Base-by-base conservation (phyloP, 352 stramenopile species). In the Achlya hypogyna region DNA sequence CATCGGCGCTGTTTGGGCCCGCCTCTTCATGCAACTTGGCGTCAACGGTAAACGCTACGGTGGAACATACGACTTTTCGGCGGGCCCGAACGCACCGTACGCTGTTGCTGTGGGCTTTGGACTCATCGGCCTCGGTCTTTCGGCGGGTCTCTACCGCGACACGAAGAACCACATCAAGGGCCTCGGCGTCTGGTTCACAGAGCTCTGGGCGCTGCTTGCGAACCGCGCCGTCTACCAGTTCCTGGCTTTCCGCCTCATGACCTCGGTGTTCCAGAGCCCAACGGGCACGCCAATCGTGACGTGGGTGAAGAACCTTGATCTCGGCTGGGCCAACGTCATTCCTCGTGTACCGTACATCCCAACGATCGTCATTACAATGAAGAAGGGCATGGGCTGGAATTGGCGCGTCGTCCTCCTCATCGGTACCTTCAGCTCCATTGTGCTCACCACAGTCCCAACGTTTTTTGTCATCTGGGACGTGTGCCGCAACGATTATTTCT, bases 391-490 rank as follows among this genome's bases (percentile, higher is more conserved):
- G 2, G 2, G 10, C 10, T 31, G 25, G 31, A 56, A 35, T n/a
- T 56, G 49, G 49, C 25, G n/a, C 16, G 20, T 27, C 10, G 25
- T n/a, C 12, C 31, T 56, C 25, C 20, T 35, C 31, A 56, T 56
- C 25, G 49, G 12, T 10, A 56, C 49, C 10, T 16, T 56, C 10
- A n/a, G 14, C 25, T 10, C 12, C 49, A 35, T 56, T 20, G 12
- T 56, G 12, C 49, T 56, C 49, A 35, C 31, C 2, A n/a, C 49
- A 16, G 16, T 56, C 8, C 49, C 49, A 10, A 20, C n/a, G 31
- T n/a, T 56, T n/a, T 56, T 56, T 56, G 49, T 56, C 49, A n/a
- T 56, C 31, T 56, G 49, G 49, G 49, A 56, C 49, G 49, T 56
- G 25, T 56, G 49, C 31, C 49, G 49, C 31, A 56, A 56, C 31